These are phyloP conservation scores for Usnea hakonensis DNA, from an alignment of 495 filamentous ascomycete species.

Conservation along the genomic window DNA sequence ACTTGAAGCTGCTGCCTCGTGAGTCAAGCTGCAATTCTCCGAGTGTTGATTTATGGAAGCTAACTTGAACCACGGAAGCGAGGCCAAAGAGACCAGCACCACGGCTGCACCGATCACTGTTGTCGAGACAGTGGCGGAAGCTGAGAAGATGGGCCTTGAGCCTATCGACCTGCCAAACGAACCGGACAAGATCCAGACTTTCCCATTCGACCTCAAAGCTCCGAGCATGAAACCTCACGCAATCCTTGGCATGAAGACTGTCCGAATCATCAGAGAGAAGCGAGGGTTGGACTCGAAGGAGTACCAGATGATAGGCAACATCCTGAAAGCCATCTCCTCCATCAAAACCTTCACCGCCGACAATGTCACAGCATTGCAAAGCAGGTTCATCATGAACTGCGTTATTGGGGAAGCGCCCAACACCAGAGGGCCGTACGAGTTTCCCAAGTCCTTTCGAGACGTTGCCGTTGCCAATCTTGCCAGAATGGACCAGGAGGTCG, in stretches of 20 bases:
- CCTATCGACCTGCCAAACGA: neutral
- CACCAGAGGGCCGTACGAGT: neutral
- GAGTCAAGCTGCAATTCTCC: neutral
- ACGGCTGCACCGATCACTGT: neutral
- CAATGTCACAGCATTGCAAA: neutral
- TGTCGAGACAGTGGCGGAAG: neutral
- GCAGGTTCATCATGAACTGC: neutral
- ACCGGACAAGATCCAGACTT: neutral
- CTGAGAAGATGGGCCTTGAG: neutral
- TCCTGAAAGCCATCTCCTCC: slow-evolving; percentile 7
- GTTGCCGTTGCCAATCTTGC: neutral
- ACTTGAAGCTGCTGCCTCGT: neutral
- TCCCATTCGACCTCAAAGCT: neutral
- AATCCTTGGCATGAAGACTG: neutral
- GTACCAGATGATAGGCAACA: neutral
- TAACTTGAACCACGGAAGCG: neutral
- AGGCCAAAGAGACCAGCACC: neutral
- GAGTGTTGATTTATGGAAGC: neutral
- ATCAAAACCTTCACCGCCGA: neutral
- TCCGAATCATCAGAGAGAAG: neutral
- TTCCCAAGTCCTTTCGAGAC: neutral
- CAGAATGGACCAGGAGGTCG: neutral
- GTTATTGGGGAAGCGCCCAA: slow-evolving; percentile 4
- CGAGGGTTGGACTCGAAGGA: slow-evolving; percentile 2
- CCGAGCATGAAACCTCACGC: neutral